A percentile compares a stretch with the other conserved stretches of the same genome.
phyloP scores from a whole-genome alignment of 2,329 filamentous ascomycete genomes.

The Colletotrichum sp. region DNA sequence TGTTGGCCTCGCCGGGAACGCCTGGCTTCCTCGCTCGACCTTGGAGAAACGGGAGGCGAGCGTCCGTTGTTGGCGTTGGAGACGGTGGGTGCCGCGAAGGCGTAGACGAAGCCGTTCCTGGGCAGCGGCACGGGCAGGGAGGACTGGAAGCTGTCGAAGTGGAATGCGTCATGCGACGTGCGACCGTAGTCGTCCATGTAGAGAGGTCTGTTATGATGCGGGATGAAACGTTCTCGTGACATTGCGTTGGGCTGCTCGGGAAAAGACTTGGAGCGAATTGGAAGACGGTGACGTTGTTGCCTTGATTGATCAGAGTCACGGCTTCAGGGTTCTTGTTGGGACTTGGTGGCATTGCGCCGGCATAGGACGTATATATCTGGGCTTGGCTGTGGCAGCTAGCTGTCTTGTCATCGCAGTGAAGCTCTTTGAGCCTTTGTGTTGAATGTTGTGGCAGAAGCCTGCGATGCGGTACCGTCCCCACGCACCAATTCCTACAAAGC shows the following conservation, averaged over 20 bases:
- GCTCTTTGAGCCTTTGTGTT: neutral
- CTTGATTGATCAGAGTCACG: neutral
- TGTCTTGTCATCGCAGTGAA: neutral
- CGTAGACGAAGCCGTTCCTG: neutral
- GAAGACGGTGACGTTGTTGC: neutral
- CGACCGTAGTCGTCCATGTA: neutral
- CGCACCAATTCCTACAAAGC: neutral
- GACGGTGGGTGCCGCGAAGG: neutral
- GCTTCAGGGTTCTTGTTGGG: neutral
- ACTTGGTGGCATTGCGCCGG: neutral
- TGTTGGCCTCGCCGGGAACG: neutral
- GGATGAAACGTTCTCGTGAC: neutral
- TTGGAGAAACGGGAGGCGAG: neutral
- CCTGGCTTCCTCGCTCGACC: neutral
- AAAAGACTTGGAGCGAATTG: neutral
- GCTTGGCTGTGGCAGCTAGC: neutral
- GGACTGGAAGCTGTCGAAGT: neutral
- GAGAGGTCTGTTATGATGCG: neutral
- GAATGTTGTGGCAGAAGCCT: neutral
- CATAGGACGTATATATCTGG: neutral
- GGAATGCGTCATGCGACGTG: neutral
- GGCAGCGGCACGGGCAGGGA: neutral
- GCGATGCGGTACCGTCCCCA: neutral
- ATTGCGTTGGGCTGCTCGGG: neutral
- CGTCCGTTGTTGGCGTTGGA: neutral